phyloP scores from a whole-genome alignment of 129 eudicot genomes.

The Lactuca sativa region DNA sequence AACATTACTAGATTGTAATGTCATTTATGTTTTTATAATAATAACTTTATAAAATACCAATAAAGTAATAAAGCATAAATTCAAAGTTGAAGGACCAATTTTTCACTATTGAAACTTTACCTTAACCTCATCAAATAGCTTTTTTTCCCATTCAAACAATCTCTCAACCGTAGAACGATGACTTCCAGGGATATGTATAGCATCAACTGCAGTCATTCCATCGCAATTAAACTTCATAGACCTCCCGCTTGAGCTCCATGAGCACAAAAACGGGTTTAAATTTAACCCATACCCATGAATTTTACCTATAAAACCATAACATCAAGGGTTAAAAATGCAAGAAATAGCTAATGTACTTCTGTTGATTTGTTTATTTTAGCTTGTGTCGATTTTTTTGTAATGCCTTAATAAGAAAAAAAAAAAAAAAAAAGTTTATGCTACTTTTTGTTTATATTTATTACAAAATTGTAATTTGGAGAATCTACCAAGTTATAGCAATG shows the following conservation, averaged over 20 bases:
- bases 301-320: slow-evolving; percentile 36
- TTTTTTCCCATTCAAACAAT: slow-evolving; percentile 91
- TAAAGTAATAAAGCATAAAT: not conserved
- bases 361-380: not conserved
- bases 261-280: slow-evolving; percentile 61
- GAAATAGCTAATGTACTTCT: not conserved
- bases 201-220: slow-evolving; percentile 35
- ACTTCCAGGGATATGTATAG: slow-evolving; percentile 35
- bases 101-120: slow-evolving; percentile 25
- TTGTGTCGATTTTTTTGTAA: too few species aligned
- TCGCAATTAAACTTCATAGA: slow-evolving; percentile 60
- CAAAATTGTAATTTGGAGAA: too few species aligned
- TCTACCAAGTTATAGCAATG: too few species aligned
- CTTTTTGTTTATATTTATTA: too few species aligned
- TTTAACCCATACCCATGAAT: slow-evolving; percentile 56
- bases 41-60: not conserved
- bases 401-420: not conserved
- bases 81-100: too few species aligned
- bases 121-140: slow-evolving; percentile 87
- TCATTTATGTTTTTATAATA: not conserved
- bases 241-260: slow-evolving; percentile 58
- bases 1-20: too few species aligned
- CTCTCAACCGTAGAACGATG: slow-evolving; percentile 92
- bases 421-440: too few species aligned
- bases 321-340: not conserved